Base-by-base conservation (phyloP, 306 rosid species). In the Gastrolobium bilobum region DNA sequence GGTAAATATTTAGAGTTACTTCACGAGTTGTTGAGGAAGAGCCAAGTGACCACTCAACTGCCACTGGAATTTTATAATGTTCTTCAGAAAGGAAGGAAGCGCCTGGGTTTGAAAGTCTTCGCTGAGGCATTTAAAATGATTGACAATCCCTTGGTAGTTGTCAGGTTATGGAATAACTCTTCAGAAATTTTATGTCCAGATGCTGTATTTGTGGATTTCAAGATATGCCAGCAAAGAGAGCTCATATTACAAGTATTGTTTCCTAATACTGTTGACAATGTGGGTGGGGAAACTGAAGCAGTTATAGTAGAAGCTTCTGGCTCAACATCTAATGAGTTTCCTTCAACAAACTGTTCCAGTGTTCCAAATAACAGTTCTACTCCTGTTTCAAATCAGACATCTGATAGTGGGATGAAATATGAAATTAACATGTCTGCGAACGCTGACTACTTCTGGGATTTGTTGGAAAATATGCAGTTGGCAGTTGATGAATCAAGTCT, bases 81-180 rank as follows among this genome's bases (percentile, higher is more conserved):
- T 43, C 71, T 91, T 59, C 9, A 2, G 34, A 68, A 75, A 50
- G 74, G 82, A 59, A 44, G 46, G 73, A 79, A 46, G 5, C 50
- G 2, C 37, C 2, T 68, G 47, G 54, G 65, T 20, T 38, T 83
- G 39, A 62, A 78, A 26, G 83, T 63, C 69, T 60, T 85, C 47
- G 94, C 91, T 1, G 76, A 69, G 71, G 90, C 89, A 40, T 84
- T 91, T 61, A 76, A 77, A 65, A 30, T 59, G 71, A 64, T 87
- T 48, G 85, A 51, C 54, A 86, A 91, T 81, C 84, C 91, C 37
- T 73, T 91, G 79, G 89, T 90, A 2, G 63, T 86, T 78, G 91
- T 79, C 29, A 65, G 76, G 43, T 76, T 82, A 33, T 51, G 68
- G 46, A 30, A 63, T 37, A 68, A 68, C 48, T 34, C 69, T 53